Conservation (phyloP, 2,329 filamentous ascomycete species). For the Tolypocladium nubicola region DNA sequence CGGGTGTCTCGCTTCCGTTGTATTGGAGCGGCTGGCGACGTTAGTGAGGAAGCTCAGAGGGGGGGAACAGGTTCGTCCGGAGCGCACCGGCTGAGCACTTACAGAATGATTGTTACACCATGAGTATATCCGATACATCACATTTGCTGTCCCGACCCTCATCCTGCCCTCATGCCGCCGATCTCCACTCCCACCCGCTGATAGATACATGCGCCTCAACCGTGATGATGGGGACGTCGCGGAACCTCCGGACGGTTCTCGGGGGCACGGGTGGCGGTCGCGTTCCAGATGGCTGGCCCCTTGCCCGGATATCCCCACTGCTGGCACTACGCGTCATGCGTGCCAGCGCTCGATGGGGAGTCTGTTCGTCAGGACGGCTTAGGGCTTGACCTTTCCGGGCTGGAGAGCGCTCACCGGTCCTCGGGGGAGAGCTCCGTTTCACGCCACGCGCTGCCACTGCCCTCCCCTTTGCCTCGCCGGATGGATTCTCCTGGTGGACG, state of each 20-base stretch:
- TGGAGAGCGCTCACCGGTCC: slow-evolving; percentile 14
- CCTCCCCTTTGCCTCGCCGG: neutral
- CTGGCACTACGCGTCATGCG: neutral
- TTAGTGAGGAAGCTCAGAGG: neutral
- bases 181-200: slow-evolving; percentile 5
- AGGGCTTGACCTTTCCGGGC: slow-evolving; percentile 10
- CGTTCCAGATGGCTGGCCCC: neutral
- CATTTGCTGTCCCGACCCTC: neutral
- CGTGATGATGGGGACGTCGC: slow-evolving; percentile 18
- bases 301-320: neutral
- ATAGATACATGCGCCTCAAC: slow-evolving; percentile 12
- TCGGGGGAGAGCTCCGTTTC: slow-evolving; percentile 5
- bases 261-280: slow-evolving; percentile 14
- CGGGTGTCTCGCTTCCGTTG: neutral
- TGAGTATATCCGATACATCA: neutral
- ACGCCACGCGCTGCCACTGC: slow-evolving; percentile 1
- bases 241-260: slow-evolving; percentile 11
- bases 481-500: neutral
- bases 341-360: slow-evolving; percentile 4
- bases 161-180: neutral
- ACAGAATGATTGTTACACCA: neutral
- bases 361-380: slow-evolving; percentile 6
- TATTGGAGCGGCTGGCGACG: neutral
- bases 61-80: neutral
- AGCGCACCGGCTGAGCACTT: neutral